Percentiles rank a stretch among this genome's conserved stretches.
Conservation (phyloP, 129 eudicot genomes). For the Flaveria linearis region DNA sequence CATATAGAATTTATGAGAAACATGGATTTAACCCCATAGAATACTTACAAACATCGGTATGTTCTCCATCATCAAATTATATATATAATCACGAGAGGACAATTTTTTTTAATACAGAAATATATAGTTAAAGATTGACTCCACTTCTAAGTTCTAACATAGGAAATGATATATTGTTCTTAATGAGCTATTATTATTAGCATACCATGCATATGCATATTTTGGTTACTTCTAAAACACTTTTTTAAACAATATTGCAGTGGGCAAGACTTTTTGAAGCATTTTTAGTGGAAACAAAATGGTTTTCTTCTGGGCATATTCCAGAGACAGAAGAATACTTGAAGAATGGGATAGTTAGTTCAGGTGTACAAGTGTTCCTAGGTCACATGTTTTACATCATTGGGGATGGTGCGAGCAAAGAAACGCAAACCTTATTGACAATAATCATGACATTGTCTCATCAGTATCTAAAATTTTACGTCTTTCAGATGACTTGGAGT, state of each 20-base stretch:
- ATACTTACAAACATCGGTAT: constrained; percentile 41
- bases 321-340: constrained; percentile 49
- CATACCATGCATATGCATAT: neutral
- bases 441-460: constrained; percentile 29
- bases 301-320: constrained; percentile 41
- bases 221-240: neutral
- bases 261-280: constrained; percentile 53
- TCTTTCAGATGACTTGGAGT: constrained; percentile 45
- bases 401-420: constrained; percentile 30
- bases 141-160: neutral
- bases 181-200: neutral
- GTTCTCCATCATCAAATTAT: constrained; percentile 8
- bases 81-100: too few relatives aligned
- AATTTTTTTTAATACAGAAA: too few relatives aligned
- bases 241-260: constrained; percentile 13
- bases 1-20: constrained; percentile 17
- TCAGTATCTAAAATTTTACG: constrained; percentile 48
- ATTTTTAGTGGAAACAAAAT: constrained; percentile 54
- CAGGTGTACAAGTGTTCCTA: constrained; percentile 46
- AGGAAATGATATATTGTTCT: too few relatives aligned
- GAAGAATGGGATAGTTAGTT: constrained; percentile 45
- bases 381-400: constrained; percentile 48
- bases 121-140: neutral
- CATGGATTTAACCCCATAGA: constrained; percentile 52
- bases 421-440: constrained; percentile 6